Percentiles rank a stretch among this genome's conserved stretches.
Evolutionary conservation across 2,329 filamentous ascomycete genomes (phyloP).

Genomic region (Ilyonectria destructans): DNA sequence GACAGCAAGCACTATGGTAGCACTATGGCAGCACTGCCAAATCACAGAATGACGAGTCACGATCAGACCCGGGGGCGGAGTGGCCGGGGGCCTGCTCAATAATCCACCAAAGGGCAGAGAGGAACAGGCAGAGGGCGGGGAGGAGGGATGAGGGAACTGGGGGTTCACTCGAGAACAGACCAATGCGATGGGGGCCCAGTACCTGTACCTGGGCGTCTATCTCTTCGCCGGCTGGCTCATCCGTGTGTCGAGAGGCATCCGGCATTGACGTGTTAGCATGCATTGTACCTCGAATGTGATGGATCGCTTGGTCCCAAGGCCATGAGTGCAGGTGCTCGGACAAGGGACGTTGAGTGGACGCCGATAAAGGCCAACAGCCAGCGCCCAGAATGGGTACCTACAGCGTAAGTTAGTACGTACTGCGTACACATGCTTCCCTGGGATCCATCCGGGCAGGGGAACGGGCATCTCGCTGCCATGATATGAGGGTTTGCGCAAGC

Average conservation of each 20-base stretch:
- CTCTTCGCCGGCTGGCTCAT: neutral
- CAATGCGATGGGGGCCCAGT: neutral
- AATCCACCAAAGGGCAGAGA: conserved; percentile 32
- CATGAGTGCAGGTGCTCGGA: neutral
- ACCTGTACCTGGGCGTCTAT: neutral
- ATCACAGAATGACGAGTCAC: conserved; percentile 34
- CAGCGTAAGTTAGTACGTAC: no score
- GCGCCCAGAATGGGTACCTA: no score
- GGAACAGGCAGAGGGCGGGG: conserved; percentile 20
- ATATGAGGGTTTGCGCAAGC: conserved; percentile 6
- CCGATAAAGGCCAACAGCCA: conserved; percentile 4
- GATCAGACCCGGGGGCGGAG: conserved; percentile 30
- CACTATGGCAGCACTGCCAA: conserved; percentile 28
- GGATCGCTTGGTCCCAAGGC: neutral
- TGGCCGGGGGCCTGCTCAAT: conserved; percentile 29
- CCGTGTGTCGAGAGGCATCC: neutral
- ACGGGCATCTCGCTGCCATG: conserved; percentile 12
- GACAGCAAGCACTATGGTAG: conserved; percentile 27
- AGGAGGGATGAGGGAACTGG: neutral
- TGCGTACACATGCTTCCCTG: neutral
- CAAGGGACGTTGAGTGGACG: conserved; percentile 1
- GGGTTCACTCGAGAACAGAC: neutral
- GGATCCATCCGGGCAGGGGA: conserved; percentile 3
- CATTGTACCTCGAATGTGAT: neutral
- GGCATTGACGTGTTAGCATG: neutral